These are phyloP conservation scores for Mycena citricolor DNA, from an alignment of 1,284 basidiomycete species.

Conservation along the genomic window DNA sequence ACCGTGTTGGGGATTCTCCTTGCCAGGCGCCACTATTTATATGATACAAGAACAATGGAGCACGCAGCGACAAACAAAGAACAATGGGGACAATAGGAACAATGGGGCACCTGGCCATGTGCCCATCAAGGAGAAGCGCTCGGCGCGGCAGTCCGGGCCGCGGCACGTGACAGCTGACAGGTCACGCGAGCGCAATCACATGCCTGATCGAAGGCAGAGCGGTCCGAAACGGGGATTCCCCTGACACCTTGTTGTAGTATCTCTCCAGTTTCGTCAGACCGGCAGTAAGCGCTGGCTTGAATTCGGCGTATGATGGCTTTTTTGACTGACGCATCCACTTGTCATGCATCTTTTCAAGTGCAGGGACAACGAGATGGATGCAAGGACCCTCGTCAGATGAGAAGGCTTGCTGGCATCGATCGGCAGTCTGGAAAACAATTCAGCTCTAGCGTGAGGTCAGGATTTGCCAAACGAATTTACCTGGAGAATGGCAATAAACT, in stretches of 20 bases:
- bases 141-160: no score
- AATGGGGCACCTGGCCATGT: no score
- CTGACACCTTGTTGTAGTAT: conserved; percentile 3
- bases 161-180: no score
- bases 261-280: conserved; percentile 2
- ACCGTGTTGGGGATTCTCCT: no score
- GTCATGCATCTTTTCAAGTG: conserved; percentile 2
- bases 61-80: no score
- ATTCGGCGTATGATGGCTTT: background rate
- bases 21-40: no score
- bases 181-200: no score
- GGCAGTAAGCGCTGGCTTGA: conserved; percentile 1
- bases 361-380: conserved; percentile 1
- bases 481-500: background rate
- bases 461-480: background rate
- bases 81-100: no score
- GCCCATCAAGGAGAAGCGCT: no score
- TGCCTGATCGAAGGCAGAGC: no score
- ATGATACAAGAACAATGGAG: no score
- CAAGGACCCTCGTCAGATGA: conserved; percentile 1
- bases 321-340: background rate
- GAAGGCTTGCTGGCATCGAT: conserved; percentile 6
- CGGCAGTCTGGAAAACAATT: background rate
- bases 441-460: background rate
- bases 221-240: no score